Evolutionary conservation across 305 asterid genomes (phyloP).

Genomic region (Fraxinus dipetala): DNA sequence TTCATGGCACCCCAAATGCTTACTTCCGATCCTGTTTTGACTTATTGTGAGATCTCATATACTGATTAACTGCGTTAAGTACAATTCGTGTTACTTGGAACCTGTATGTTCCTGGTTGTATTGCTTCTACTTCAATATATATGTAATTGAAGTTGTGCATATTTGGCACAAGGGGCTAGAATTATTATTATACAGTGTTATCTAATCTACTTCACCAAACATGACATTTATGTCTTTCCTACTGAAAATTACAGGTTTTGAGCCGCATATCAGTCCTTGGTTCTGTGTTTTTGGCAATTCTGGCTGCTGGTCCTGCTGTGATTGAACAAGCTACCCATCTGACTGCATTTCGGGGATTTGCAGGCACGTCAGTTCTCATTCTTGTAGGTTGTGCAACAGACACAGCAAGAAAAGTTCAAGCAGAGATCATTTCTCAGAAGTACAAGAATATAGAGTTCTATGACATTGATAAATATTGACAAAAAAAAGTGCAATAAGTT

Average conservation of each 20-base stretch:
- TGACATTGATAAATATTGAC: slow-evolving; percentile 43
- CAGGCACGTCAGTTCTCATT: slow-evolving; percentile 92
- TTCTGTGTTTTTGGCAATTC: slow-evolving; percentile 73
- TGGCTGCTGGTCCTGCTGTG: slow-evolving; percentile 94
- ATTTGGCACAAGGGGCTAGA: background rate
- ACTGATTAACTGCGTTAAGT: background rate
- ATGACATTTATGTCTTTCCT: background rate
- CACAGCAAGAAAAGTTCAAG: slow-evolving; percentile 91
- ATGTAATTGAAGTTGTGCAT: background rate
- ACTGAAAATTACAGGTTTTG: slow-evolving; percentile 51
- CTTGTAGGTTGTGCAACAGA: slow-evolving; percentile 97
- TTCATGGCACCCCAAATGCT: background rate
- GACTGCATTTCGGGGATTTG: slow-evolving; percentile 89
- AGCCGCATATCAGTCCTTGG: slow-evolving; percentile 95
- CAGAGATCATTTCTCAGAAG: slow-evolving; percentile 90
- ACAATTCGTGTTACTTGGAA: background rate
- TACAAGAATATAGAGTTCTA: slow-evolving; percentile 84
- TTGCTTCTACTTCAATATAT: background rate
- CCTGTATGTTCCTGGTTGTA: background rate
- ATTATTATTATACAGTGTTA: background rate
- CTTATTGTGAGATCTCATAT: background rate
- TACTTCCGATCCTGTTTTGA: background rate
- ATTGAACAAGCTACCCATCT: slow-evolving; percentile 91
- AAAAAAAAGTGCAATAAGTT: background rate
- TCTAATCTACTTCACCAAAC: background rate